These are phyloP conservation scores for Micractinium conductrix DNA, from an alignment of 139 green algal species.

Conservation along the genomic window DNA sequence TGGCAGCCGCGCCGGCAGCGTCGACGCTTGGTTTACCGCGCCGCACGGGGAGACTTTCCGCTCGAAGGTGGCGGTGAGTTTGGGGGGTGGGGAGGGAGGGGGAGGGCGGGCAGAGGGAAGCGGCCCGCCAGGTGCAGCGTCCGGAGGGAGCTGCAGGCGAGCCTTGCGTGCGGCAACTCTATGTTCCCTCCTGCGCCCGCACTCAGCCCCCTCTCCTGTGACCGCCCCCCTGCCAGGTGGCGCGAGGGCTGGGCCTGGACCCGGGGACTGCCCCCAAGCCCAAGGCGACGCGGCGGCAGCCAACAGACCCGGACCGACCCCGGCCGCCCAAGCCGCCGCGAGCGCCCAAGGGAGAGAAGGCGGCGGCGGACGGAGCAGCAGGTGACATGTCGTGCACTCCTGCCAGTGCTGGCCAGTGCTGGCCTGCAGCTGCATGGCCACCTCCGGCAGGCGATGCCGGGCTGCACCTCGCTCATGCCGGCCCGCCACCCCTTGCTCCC, in stretches of 20 bases:
- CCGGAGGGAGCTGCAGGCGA: too few relatives aligned
- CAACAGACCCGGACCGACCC: not conserved
- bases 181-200: too few relatives aligned
- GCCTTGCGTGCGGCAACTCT: too few relatives aligned
- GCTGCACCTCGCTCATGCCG: not conserved
- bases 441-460: too few relatives aligned
- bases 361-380: not conserved
- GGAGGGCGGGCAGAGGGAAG: not conserved
- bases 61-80: conserved; percentile 41
- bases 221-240: conserved; percentile 4
- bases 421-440: too few relatives aligned
- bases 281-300: not conserved
- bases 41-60: conserved; percentile 38
- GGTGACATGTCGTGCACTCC: not conserved
- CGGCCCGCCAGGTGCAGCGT: too few relatives aligned
- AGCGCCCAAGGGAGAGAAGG: not conserved
- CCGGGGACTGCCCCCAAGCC: conserved; percentile 14
- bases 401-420: too few relatives aligned
- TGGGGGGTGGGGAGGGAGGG: not conserved
- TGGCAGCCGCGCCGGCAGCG: conserved; percentile 30
- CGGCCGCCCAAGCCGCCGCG: not conserved
- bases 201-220: not conserved
- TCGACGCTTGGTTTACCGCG: conserved; percentile 45
- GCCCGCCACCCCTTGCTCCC: too few relatives aligned
- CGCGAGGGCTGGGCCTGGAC: conserved; percentile 27